Base-by-base conservation (phyloP, 257 asterid genomes). In the Rhazya stricta region DNA sequence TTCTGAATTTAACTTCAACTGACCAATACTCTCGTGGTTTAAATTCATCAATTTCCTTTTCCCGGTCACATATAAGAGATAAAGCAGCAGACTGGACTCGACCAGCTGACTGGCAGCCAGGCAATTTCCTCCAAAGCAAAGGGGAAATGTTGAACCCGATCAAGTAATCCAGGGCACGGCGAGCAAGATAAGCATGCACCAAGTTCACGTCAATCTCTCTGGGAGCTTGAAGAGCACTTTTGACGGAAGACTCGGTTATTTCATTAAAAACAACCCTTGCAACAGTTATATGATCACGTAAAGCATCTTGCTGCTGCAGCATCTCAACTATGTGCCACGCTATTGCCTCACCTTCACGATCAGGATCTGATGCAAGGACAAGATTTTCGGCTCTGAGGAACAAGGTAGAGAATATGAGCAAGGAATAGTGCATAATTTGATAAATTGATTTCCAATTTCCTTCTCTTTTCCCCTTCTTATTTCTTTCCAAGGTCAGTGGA, bases 21-120 rank as follows among this genome's bases (percentile, higher is more conserved):
- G 92, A 85, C 98, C 97, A 94, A 80, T 90, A 94, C 81, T 94
- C 99, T 63, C 87, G 91, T 67, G 95, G 84, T 70, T 79, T 89
- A 75, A 92, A 90, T 58, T 80, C 86, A 74, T 89, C 92, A 42
- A 94, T 89, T 81, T 92, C 97, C 84, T 83, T 88, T 85, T 94
- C 99, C 78, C 97, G 78, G 66, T 94, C 99, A 78, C 96, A 87
- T 83, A 94, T 79, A 67, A 94, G 93, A 80, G 97, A 88, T 65
- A 94, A 83, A 53, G 99, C 97, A 80, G 96, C 96, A 72, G 97
- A 94, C 74, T 94, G 99, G 71, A 94, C 99, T 71, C 97, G 91
- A 34, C 99, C 99, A 79, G 99, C 97, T 46, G 97, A 94, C 84
- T 87, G 97, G 78, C 97, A 94, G 77, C 96, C 96, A 56, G 99